phyloP scores from a whole-genome alignment of 1,284 basidiomycete genomes.

The Heterobasidion parviporum region DNA sequence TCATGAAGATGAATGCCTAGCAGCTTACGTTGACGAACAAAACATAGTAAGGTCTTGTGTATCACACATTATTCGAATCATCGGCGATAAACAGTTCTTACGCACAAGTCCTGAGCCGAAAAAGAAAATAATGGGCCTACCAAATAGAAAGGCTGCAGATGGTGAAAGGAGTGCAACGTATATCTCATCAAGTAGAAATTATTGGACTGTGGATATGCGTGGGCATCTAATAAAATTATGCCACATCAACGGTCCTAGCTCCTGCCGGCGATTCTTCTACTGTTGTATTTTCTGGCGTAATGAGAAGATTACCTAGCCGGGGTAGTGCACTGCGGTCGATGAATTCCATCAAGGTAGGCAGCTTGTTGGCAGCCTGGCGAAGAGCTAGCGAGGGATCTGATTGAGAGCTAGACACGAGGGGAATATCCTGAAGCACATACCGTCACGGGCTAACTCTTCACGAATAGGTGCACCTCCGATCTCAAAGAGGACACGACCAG shows the following conservation, averaged over 20 bases:
- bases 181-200: too few species aligned
- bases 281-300: conserved; percentile 29
- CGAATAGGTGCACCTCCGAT: conserved; percentile 88
- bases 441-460: conserved; percentile 89
- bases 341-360: conserved; percentile 89
- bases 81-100: too few species aligned
- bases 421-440: conserved; percentile 35
- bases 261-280: neutral
- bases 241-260: neutral
- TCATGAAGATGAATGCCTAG: too few species aligned
- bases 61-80: too few species aligned
- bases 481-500: conserved; percentile 93
- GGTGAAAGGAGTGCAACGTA: too few species aligned
- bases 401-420: neutral
- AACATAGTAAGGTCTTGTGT: too few species aligned
- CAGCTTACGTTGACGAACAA: too few species aligned
- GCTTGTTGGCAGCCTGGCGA: conserved; percentile 82
- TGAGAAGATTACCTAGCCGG: conserved; percentile 67
- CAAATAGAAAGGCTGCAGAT: too few species aligned
- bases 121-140: too few species aligned
- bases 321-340: conserved; percentile 67
- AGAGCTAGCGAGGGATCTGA: conserved; percentile 48
- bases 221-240: neutral
- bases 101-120: too few species aligned
- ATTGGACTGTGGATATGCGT: neutral